phyloP scores from a whole-genome alignment of 1,139 yeast genomes.

The Geotrichum europaeum region DNA sequence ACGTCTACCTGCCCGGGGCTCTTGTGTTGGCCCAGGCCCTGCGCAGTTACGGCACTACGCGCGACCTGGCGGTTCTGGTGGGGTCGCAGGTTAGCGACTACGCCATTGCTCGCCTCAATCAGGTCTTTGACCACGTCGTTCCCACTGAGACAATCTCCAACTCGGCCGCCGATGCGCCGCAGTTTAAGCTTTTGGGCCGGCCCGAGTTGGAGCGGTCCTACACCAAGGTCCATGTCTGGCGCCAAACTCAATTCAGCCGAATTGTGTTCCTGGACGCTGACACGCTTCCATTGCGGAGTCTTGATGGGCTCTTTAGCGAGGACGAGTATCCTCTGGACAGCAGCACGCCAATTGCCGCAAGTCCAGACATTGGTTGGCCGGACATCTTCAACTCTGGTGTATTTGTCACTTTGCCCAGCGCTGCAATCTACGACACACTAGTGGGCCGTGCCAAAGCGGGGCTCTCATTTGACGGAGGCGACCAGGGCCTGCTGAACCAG shows the following conservation, averaged over 20 bases:
- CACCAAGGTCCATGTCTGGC: conserved; percentile 73
- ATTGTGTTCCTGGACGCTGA: conserved; percentile 80
- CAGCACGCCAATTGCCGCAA: conserved; percentile 42
- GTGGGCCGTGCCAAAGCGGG: conserved; percentile 32
- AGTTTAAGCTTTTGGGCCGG: conserved; percentile 49
- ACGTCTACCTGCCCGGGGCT: conserved; percentile 71
- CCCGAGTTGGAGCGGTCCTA: conserved; percentile 70
- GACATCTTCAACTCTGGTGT: conserved; percentile 92
- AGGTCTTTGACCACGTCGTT: conserved; percentile 33
- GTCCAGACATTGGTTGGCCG: conserved; percentile 96
- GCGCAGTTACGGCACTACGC: conserved; percentile 22
- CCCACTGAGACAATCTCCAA: conserved; percentile 31
- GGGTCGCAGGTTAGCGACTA: conserved; percentile 29
- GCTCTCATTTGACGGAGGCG: conserved; percentile 86
- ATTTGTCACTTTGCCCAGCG: conserved; percentile 58
- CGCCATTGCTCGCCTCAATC: conserved; percentile 25
- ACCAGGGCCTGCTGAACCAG: conserved; percentile 86
- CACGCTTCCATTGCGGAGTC: conserved; percentile 53
- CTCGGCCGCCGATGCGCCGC: conserved; percentile 29
- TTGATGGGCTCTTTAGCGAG: conserved; percentile 40
- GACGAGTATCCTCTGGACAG: conserved; percentile 22
- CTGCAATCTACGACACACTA: conserved; percentile 43
- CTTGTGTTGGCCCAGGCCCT: conserved; percentile 52
- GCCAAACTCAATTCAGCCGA: conserved; percentile 50
- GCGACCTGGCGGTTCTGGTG: conserved; percentile 32